Evolutionary conservation across 352 stramenopile species (phyloP).

Genomic region (Thraustochytrium striatum): DNA sequence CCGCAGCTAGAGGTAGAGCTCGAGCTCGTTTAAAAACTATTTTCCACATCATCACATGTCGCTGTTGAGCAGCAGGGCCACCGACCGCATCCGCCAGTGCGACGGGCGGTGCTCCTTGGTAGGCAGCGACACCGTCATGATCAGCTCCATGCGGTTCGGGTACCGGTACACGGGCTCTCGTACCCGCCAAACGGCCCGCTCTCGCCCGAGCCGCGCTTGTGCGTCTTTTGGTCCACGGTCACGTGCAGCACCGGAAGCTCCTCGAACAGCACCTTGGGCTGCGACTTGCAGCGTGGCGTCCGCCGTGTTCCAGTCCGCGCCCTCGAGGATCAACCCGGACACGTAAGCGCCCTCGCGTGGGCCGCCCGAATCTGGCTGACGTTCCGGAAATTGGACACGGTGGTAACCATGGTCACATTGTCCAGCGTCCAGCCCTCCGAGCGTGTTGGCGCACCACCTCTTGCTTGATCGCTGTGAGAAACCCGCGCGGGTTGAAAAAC

Average conservation of each 20-base stretch:
- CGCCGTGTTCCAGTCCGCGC: constrained; percentile 77
- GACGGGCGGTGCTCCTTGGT: constrained; percentile 35
- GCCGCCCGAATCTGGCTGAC: constrained; percentile 59
- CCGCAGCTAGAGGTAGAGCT: too few relatives aligned
- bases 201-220: background rate
- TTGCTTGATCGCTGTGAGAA: constrained; percentile 98
- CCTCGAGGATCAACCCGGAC: constrained; percentile 93
- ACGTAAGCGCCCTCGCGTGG: constrained; percentile 92
- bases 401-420: constrained; percentile 93
- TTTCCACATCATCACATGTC: background rate
- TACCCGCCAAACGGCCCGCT: too few relatives aligned
- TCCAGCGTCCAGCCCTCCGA: constrained; percentile 94
- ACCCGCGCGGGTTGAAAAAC: constrained; percentile 97
- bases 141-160: background rate
- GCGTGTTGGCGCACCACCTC: constrained; percentile 95
- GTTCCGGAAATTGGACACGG: constrained; percentile 89
- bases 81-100: constrained; percentile 15
- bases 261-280: constrained; percentile 92
- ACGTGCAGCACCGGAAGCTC: constrained; percentile 84
- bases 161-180: constrained; percentile 13
- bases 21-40: too few relatives aligned
- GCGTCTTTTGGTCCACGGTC: constrained; percentile 73
- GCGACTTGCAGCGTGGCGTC: constrained; percentile 72
- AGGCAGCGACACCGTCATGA: background rate
- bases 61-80: background rate